These are phyloP conservation scores for Emmonsia crescens DNA, from an alignment of 2,329 filamentous ascomycete species.

Conservation along the genomic window DNA sequence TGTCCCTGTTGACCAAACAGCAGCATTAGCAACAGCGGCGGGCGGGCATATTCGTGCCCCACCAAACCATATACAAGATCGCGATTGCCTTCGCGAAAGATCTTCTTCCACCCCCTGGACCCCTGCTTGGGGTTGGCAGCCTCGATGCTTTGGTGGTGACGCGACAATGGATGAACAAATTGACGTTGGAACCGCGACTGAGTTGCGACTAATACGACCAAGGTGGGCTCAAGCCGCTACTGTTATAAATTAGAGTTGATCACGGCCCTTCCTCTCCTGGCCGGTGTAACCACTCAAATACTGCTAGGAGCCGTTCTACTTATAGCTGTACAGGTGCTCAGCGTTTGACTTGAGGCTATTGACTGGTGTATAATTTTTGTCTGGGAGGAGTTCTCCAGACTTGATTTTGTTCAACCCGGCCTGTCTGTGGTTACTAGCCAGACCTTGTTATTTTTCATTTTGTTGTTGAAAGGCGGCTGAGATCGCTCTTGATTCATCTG, in stretches of 20 bases:
- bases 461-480: background rate
- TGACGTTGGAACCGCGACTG: background rate
- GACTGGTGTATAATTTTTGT: background rate
- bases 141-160: slow-evolving; percentile 7
- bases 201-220: background rate
- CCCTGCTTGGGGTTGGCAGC: slow-evolving; percentile 10
- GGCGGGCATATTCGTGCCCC: background rate
- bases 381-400: too few species aligned
- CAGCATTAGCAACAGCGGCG: background rate
- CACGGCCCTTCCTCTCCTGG: background rate
- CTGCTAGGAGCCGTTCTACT: background rate
- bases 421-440: too few species aligned
- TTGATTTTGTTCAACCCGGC: too few species aligned
- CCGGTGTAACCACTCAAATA: background rate
- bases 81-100: background rate
- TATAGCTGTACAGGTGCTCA: background rate
- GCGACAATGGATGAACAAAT: background rate
- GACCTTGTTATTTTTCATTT: background rate
- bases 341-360: background rate
- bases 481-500: background rate
- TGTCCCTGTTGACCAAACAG: background rate
- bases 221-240: background rate
- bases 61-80: background rate
- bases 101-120: slow-evolving; percentile 6
- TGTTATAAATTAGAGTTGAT: background rate